Base-by-base conservation (phyloP, 2,329 filamentous ascomycete species). In the Aphanocladium album region DNA sequence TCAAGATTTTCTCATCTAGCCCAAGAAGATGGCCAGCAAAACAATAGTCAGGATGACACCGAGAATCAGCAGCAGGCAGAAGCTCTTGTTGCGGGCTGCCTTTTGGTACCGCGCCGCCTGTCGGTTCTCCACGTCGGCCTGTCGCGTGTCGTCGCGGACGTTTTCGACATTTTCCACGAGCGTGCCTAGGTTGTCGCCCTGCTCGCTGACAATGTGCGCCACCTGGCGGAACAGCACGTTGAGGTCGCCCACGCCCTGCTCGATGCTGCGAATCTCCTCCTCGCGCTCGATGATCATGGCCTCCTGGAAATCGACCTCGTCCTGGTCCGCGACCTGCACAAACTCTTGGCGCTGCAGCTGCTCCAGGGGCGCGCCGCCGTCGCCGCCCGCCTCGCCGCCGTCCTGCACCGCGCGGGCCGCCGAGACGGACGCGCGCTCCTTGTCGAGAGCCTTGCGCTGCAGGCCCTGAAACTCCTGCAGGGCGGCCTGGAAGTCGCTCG, bases 181-280 rank as follows among this genome's bases (percentile, higher is more conserved):
- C 19, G 90, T 90, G 70, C 93, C 89, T 33, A 99, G 80, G 74
- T 90, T 86, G 67, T 91, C 90, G 55, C 95, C 95, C 77, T 99
- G 95, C 76, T 98, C 93, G 63, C 86, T 86, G 55, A 99, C 93
- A 74, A 99, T 97, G 74, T 96, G 92, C 51, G 93, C 95, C n/a
- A 99, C 92, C 78, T 99, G 93, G 64, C 93, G 84, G 81, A 99
- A 99, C 47, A 99, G 83, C 70, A 98, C 95, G 69, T 99, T 99
- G 64, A 99, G 79, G 70, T 99, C 95, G 60, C 90, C 90, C 7
- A 99, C 95, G 60, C 90, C 92, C 74, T 97, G 93, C 77, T 98
- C 95, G 69, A 99, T 99, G 72, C 96, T 96, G 64, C 93, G 88
- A 66, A 99, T 99, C 78, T 99, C 95, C 61, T 91, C 87, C 75